Conservation (phyloP, 2,329 filamentous ascomycete species). For the Anisogramma anomala region DNA sequence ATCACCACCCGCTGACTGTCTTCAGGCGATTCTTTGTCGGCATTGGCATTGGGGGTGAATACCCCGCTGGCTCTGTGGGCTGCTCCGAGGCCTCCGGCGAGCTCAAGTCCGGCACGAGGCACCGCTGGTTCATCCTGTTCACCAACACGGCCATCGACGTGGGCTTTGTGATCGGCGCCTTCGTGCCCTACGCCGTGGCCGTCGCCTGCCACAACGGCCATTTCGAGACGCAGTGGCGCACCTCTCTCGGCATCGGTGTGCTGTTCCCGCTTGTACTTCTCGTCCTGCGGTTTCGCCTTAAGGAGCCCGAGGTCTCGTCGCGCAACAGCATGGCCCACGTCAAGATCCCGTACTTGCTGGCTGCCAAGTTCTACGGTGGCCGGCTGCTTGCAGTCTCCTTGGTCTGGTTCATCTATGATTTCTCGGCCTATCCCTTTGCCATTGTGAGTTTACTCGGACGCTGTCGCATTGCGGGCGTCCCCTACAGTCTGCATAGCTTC, state of each 20-base stretch:
- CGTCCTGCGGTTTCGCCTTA: conserved; percentile 57
- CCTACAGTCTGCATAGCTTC: no score
- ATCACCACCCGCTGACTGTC: conserved; percentile 24
- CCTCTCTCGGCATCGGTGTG: conserved; percentile 65
- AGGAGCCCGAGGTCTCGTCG: conserved; percentile 69
- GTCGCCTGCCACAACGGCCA: conserved; percentile 41
- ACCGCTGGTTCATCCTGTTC: conserved; percentile 84
- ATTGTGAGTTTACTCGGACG: no score
- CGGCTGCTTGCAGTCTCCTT: conserved; percentile 57
- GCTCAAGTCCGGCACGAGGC: conserved; percentile 67
- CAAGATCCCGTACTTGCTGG: conserved; percentile 43
- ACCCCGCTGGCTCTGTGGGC: conserved; percentile 72
- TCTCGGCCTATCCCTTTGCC: conserved; percentile 72
- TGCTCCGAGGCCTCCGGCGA: conserved; percentile 77
- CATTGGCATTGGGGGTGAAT: conserved; percentile 69
- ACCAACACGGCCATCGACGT: conserved; percentile 79
- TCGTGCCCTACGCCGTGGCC: conserved; percentile 33
- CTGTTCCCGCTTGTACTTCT: conserved; percentile 66
- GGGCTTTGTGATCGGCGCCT: conserved; percentile 61
- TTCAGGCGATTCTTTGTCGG: conserved; percentile 75
- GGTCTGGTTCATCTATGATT: conserved; percentile 61
- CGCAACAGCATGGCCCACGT: conserved; percentile 55
- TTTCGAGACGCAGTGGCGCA: conserved; percentile 65
- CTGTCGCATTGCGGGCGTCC: no score
- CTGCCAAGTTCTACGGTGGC: conserved; percentile 58